phyloP scores from a whole-genome alignment of 2,329 filamentous ascomycete genomes.

The Exophiala alcalophila region DNA sequence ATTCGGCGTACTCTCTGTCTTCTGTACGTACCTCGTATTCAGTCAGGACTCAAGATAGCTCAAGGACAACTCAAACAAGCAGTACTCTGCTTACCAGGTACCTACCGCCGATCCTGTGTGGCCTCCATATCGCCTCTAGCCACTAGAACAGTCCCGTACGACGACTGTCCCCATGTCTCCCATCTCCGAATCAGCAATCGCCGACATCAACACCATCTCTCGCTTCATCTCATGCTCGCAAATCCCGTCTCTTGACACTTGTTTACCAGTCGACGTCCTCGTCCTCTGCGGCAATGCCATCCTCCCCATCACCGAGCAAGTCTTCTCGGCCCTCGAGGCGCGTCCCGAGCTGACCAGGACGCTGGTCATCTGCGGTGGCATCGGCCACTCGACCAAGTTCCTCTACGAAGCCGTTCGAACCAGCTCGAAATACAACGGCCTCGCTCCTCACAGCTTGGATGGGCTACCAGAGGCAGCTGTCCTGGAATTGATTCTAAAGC shows the following conservation, averaged over 20 bases:
- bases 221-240: conserved; percentile 34
- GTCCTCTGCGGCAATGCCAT: conserved; percentile 43
- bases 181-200: conserved; percentile 8
- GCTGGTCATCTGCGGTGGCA: conserved; percentile 45
- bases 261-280: conserved; percentile 37
- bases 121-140: no score
- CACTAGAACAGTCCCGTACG: no score
- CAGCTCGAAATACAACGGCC: conserved; percentile 32
- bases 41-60: no score
- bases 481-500: conserved; percentile 37
- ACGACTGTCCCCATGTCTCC: no score
- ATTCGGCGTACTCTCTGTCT: no score
- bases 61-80: no score
- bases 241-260: conserved; percentile 20
- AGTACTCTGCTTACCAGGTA: no score
- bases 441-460: conserved; percentile 33
- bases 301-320: conserved; percentile 35
- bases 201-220: conserved; percentile 35
- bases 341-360: conserved; percentile 35
- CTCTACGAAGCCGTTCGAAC: conserved; percentile 42
- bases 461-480: conserved; percentile 43
- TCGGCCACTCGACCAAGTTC: conserved; percentile 46
- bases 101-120: no score
- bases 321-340: conserved; percentile 37
- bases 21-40: no score